Evolutionary conservation across 192 early-diverging fungal genomes (phyloP).

Genomic region (Coemansia sp.): DNA sequence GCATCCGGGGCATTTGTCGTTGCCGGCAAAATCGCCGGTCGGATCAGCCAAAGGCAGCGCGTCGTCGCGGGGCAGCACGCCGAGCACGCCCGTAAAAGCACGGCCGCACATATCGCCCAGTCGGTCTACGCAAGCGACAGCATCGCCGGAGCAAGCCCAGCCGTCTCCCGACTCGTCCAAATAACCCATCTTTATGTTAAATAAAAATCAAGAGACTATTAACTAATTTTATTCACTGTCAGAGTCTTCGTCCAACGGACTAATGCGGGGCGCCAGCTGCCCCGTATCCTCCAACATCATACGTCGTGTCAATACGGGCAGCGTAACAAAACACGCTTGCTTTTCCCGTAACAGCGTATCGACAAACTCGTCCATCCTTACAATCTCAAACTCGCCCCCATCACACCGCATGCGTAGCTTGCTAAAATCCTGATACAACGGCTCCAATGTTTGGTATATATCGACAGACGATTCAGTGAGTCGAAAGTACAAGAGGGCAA

Average conservation of each 20-base stretch:
- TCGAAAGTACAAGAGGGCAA: slow-evolving; percentile 87
- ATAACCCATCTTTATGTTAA: neutral
- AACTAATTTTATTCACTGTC: slow-evolving; percentile 47
- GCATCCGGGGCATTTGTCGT: neutral
- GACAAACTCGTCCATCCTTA: slow-evolving; percentile 89
- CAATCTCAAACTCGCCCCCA: slow-evolving; percentile 54
- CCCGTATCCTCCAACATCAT: slow-evolving; percentile 81
- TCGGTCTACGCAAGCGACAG: neutral
- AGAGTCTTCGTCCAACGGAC: slow-evolving; percentile 57
- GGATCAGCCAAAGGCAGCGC: slow-evolving; percentile 3
- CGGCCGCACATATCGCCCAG: neutral
- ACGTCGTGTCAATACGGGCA: slow-evolving; percentile 81
- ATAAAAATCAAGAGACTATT: too few relatives aligned
- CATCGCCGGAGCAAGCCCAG: neutral
- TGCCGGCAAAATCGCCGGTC: neutral
- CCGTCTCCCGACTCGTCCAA: neutral
- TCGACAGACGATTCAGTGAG: slow-evolving; percentile 73
- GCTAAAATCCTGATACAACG: slow-evolving; percentile 79
- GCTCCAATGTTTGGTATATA: slow-evolving; percentile 84
- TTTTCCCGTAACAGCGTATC: slow-evolving; percentile 78
- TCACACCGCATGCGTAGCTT: slow-evolving; percentile 63
- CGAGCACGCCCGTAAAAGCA: slow-evolving; percentile 15
- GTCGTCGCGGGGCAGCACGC: slow-evolving; percentile 36
- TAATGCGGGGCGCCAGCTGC: slow-evolving; percentile 76
- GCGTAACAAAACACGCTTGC: slow-evolving; percentile 83